Base-by-base conservation (phyloP, 176 grass and related monocot genomes). In the Chrysopogon serrulatus region DNA sequence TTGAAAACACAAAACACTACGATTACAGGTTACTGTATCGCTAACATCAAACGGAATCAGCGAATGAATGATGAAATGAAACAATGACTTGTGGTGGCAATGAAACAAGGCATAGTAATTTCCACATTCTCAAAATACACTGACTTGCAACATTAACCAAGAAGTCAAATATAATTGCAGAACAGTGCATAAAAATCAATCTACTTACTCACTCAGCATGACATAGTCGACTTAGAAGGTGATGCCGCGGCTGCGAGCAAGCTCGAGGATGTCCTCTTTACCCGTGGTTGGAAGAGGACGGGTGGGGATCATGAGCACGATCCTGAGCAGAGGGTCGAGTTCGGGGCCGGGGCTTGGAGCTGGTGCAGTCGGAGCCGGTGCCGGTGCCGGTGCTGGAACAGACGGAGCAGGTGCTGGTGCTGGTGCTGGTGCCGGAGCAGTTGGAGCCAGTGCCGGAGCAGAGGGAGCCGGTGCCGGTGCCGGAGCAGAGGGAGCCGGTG, bases 311-410 rank as follows among this genome's bases (percentile, higher is more conserved):
- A 84, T 84, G 21, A 84, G 23, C 23, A 57, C 23, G 1, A 4
- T 4, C 53, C 23, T 73, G 44, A 33, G 21, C 0, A 88, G 81
- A 37, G 87, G 87, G 47, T 88, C 81, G 30, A 35, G 59, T 24
- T 32, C 26, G 17, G 33, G 32, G 24, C 70, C 12, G 23, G 30
- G 65, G 3, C 8, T 40, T 1, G 39, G 47, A 5, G 5, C 16
- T 14, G 43, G 43, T n/a, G n/a, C n/a, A 4, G 43, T 45, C 14
- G 42, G 12, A 3, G 42, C n/a, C n/a, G n/a, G n/a, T n/a, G n/a
- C n/a, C n/a, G n/a, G n/a, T n/a, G n/a, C n/a, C 42, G 40, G 10
- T 1, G 40, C 3, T 10, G 7, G 7, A 39, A 8, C n/a, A n/a
- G 7, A 8, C 13, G 43, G 13, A n/a, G 43, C 13, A 1, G 43